Evolutionary conservation across 306 rosid species (phyloP).

Genomic region (Pyrus bretschneideri): DNA sequence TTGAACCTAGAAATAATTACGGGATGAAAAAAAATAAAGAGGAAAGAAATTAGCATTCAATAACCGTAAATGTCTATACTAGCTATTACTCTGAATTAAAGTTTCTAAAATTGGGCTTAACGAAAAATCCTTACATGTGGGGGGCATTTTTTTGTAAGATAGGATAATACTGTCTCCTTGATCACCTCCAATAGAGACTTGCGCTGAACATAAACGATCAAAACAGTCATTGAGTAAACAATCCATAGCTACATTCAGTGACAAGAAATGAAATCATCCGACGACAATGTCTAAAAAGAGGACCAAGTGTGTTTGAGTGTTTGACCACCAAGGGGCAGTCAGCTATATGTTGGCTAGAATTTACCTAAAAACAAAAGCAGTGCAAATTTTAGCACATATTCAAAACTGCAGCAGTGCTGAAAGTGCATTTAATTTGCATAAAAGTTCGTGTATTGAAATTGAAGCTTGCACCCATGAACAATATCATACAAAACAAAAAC

Average conservation of each 20-base stretch:
- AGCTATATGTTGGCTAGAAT: neutral
- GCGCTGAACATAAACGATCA: constrained; percentile 45
- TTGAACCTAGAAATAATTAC: constrained; percentile 57
- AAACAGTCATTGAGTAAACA: neutral
- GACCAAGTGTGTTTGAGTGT: neutral
- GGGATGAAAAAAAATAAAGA: neutral
- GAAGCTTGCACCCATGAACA: neutral
- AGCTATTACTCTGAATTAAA: neutral
- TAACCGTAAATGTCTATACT: neutral
- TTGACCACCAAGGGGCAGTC: neutral
- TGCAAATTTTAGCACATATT: neutral
- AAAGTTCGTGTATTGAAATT: neutral
- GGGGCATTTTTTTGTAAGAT: constrained; percentile 77
- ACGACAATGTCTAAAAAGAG: neutral
- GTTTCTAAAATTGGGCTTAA: constrained; percentile 4
- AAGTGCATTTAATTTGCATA: neutral
- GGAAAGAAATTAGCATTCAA: neutral
- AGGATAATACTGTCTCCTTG: constrained; percentile 88
- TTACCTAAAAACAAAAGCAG: neutral
- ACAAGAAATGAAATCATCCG: neutral
- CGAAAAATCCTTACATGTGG: constrained; percentile 64
- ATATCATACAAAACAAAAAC: neutral
- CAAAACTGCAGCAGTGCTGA: neutral
- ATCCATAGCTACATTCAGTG: neutral
- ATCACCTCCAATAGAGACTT: constrained; percentile 79